Conservation (phyloP, 202 grass and related monocot species). For the Dendrocalamus latiflorus region DNA sequence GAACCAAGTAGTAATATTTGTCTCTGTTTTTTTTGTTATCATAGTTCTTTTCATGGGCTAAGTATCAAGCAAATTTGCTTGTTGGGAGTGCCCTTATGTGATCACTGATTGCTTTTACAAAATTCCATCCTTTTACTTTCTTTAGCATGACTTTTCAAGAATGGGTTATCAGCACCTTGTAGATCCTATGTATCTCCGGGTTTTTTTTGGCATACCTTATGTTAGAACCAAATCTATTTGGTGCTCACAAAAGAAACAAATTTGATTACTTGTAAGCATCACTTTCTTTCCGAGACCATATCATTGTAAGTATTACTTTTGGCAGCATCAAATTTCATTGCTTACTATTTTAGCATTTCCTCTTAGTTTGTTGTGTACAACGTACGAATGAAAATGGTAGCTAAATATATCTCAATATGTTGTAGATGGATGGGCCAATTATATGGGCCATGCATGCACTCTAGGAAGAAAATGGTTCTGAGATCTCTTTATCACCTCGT, state of each 20-base stretch:
- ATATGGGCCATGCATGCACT: neutral
- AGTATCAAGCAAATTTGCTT: too few species aligned
- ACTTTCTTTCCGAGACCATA: conserved; percentile 10
- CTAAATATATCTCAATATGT: neutral
- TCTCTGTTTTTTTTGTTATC: neutral
- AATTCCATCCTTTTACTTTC: neutral
- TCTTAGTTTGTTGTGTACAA: neutral
- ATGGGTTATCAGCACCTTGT: neutral
- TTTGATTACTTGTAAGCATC: conserved; percentile 14
- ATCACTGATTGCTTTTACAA: neutral
- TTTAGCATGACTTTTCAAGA: conserved; percentile 6
- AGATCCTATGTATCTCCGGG: neutral
- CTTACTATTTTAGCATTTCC: neutral
- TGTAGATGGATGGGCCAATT: neutral
- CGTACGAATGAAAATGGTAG: neutral
- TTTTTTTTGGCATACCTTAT: conserved; percentile 19
- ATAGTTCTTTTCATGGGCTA: neutral
- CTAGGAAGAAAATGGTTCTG: neutral
- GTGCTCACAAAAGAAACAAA: neutral
- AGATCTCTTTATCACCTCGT: neutral
- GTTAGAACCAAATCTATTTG: conserved; percentile 26
- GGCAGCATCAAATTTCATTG: neutral
- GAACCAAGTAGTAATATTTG: neutral
- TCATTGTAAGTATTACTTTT: neutral
- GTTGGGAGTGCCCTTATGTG: neutral